Evolutionary conservation across 306 rosid genomes (phyloP).

Genomic region (Amphicarpaea edgeworthii): DNA sequence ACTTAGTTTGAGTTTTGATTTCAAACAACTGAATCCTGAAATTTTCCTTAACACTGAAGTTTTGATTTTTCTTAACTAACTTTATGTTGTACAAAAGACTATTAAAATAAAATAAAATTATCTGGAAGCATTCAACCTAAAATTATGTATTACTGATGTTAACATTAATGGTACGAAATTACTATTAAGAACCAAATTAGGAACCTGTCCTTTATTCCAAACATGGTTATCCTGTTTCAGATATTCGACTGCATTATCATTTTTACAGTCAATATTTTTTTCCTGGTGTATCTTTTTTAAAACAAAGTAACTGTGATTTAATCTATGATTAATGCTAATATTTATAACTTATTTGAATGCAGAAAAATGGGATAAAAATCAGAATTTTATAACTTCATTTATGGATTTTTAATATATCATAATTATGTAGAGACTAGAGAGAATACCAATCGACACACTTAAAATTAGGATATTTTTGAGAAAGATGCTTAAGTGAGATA

Average conservation of each 20-base stretch:
- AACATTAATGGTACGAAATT: not conserved
- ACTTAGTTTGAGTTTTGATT: constrained; percentile 9
- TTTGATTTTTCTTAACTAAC: not conserved
- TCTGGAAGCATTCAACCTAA: not conserved
- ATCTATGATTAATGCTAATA: not conserved
- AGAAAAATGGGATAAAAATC: not conserved
- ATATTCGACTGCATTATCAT: not conserved
- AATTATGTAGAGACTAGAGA: constrained; percentile 5
- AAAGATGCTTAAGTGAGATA: too few relatives aligned
- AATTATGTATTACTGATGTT: not conserved
- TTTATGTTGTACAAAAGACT: not conserved
- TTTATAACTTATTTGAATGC: not conserved
- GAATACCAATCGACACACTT: not conserved
- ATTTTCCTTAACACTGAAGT: too few relatives aligned
- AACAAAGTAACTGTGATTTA: not conserved
- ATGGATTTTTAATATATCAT: constrained; percentile 1
- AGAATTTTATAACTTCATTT: not conserved
- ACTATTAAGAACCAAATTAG: not conserved
- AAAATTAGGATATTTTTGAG: too few relatives aligned
- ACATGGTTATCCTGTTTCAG: constrained; percentile 2
- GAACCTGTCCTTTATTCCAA: not conserved
- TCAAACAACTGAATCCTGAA: not conserved
- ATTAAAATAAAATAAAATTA: not conserved
- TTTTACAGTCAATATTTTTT: not conserved
- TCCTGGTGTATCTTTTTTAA: not conserved